Conservation (phyloP, 1,284 basidiomycete species). For the Naganishia cerealis region DNA sequence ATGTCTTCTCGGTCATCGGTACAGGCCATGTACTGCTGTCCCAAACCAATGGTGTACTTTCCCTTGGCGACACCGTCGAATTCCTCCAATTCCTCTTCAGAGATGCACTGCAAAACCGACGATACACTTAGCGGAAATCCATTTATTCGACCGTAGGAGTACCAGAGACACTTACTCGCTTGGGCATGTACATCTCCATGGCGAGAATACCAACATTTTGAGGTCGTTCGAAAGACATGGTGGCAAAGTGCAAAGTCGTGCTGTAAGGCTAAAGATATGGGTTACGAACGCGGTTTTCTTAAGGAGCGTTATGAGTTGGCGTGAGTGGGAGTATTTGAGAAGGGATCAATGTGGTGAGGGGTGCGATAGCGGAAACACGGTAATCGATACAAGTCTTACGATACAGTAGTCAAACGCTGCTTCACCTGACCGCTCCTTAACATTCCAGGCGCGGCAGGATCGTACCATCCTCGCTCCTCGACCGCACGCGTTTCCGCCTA, state of each 20-base stretch:
- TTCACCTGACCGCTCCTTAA: too few relatives aligned
- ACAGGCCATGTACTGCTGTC: constrained; percentile 97
- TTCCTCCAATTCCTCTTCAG: constrained; percentile 89
- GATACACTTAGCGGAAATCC: constrained; percentile 4
- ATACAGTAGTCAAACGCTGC: neutral
- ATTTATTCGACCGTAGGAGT: neutral
- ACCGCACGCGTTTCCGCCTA: neutral
- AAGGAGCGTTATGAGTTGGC: neutral
- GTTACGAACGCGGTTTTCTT: neutral
- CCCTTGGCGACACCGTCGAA: constrained; percentile 94
- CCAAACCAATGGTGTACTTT: constrained; percentile 99
- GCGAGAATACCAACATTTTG: constrained; percentile 89
- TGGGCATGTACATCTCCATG: constrained; percentile 91
- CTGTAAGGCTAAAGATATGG: neutral
- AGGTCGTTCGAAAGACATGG: constrained; percentile 59
- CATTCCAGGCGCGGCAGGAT: neutral
- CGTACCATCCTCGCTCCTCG: neutral
- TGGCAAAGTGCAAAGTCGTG: constrained; percentile 1
- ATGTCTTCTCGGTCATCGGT: constrained; percentile 96
- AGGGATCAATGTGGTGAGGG: neutral
- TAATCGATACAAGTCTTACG: neutral
- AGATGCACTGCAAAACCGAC: constrained; percentile 70
- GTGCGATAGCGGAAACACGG: neutral
- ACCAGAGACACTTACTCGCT: constrained; percentile 63
- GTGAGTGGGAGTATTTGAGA: neutral